Evolutionary conservation across 306 rosid species (phyloP).

Genomic region (Begonia masoniana): DNA sequence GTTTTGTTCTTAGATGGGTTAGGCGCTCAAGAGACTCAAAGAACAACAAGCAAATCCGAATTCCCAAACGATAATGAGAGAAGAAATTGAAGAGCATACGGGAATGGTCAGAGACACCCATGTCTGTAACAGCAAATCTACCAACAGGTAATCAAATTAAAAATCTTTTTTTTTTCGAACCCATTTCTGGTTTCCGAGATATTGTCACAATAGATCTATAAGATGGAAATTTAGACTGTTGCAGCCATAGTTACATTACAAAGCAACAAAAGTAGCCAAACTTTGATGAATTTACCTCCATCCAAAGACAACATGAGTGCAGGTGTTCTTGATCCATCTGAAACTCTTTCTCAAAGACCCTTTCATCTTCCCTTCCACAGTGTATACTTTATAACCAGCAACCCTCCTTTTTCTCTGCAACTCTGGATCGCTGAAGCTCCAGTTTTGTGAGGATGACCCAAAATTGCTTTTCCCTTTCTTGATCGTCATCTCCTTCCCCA

Average conservation of each 20-base stretch:
- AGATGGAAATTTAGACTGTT: too few species aligned
- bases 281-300: slow-evolving; percentile 23
- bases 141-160: too few species aligned
- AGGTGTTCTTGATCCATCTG: slow-evolving; percentile 79
- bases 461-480: slow-evolving; percentile 39
- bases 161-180: too few species aligned
- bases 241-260: slow-evolving; percentile 1
- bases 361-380: slow-evolving; percentile 83
- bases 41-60: too few species aligned
- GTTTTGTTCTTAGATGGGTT: too few species aligned
- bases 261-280: slow-evolving; percentile 4
- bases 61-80: too few species aligned
- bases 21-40: too few species aligned
- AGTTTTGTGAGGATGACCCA: slow-evolving; percentile 35
- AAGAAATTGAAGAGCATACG: too few species aligned
- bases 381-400: slow-evolving; percentile 74
- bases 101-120: too few species aligned
- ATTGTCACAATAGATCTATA: too few species aligned
- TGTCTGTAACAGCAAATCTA: too few species aligned
- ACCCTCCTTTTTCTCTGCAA: slow-evolving; percentile 89
- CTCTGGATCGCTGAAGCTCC: slow-evolving; percentile 77
- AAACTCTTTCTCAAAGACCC: slow-evolving; percentile 72
- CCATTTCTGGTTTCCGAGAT: too few species aligned
- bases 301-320: slow-evolving; percentile 43
- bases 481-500: slow-evolving; percentile 32